These are phyloP conservation scores for Tephrocybe sp. DNA, from an alignment of 768 basidiomycete genomes.

Conservation along the genomic window DNA sequence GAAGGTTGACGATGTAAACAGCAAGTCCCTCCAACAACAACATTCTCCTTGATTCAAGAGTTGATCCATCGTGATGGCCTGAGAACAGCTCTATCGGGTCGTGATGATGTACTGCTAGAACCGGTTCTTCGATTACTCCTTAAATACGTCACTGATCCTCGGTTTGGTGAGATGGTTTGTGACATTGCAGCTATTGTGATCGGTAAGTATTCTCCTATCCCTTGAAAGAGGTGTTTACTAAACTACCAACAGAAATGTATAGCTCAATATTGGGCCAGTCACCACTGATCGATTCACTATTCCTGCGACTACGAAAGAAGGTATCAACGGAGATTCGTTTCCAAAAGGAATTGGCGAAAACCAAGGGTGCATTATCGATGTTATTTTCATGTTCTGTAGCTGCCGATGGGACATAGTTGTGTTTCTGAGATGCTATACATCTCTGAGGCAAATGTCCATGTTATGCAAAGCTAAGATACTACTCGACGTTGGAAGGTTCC, in stretches of 20 bases:
- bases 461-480: neutral
- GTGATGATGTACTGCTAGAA: constrained; percentile 92
- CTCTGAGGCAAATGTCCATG: neutral
- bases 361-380: constrained; percentile 91
- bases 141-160: constrained; percentile 84
- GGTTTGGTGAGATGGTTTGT: constrained; percentile 88
- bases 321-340: constrained; percentile 85
- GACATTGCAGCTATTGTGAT: constrained; percentile 80
- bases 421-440: constrained; percentile 2
- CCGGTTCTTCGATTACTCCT: constrained; percentile 86
- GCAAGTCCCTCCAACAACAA: constrained; percentile 81
- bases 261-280: constrained; percentile 90
- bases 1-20: constrained; percentile 28
- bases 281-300: constrained; percentile 84
- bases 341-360: constrained; percentile 80
- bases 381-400: constrained; percentile 59
- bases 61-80: constrained; percentile 91
- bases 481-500: constrained; percentile 21
- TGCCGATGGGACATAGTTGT: constrained; percentile 16
- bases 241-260: constrained; percentile 74
- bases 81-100: constrained; percentile 79
- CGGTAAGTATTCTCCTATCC: constrained; percentile 49
- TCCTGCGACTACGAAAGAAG: constrained; percentile 80
- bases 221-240: constrained; percentile 9
- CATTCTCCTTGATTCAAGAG: constrained; percentile 92